Conservation (phyloP, 768 basidiomycete species). For the Phanerodontia chrysosporium region DNA sequence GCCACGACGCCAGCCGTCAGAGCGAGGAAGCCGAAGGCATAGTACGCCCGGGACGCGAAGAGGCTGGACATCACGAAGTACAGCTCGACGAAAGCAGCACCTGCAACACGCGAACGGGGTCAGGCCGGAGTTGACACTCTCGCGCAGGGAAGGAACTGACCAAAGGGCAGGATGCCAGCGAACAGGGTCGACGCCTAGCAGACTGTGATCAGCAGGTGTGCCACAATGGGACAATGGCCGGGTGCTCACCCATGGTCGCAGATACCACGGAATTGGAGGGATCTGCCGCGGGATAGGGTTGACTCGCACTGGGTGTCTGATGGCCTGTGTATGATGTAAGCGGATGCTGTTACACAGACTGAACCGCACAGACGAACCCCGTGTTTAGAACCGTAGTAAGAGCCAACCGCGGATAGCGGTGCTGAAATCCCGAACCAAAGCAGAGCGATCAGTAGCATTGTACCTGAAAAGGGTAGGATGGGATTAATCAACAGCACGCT, state of each 20-base stretch:
- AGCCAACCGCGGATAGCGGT: slow-evolving; percentile 81
- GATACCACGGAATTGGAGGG: slow-evolving; percentile 81
- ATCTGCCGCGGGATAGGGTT: slow-evolving; percentile 97
- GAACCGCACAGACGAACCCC: slow-evolving; percentile 50
- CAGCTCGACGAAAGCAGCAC: slow-evolving; percentile 92
- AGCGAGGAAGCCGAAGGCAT: slow-evolving; percentile 94
- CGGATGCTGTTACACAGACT: background rate
- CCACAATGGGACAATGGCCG: background rate
- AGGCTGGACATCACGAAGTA: slow-evolving; percentile 90
- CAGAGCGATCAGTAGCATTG: slow-evolving; percentile 77
- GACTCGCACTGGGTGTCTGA: slow-evolving; percentile 83
- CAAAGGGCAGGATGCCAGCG: slow-evolving; percentile 91
- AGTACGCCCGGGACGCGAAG: slow-evolving; percentile 90
- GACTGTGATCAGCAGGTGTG: slow-evolving; percentile 1
- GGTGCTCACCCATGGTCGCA: slow-evolving; percentile 66
- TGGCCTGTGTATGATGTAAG: slow-evolving; percentile 38
- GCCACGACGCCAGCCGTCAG: slow-evolving; percentile 79
- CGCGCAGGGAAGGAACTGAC: slow-evolving; percentile 32
- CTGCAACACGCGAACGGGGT: slow-evolving; percentile 30
- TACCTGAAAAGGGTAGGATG: slow-evolving; percentile 43
- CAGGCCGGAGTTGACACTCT: background rate
- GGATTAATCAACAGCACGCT: no score
- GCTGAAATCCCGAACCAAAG: slow-evolving; percentile 95
- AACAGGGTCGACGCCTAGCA: slow-evolving; percentile 63
- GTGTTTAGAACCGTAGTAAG: slow-evolving; percentile 81